Base-by-base conservation (phyloP, 192 early-diverging fungal genomes). In the Radiomyces spectabilis region DNA sequence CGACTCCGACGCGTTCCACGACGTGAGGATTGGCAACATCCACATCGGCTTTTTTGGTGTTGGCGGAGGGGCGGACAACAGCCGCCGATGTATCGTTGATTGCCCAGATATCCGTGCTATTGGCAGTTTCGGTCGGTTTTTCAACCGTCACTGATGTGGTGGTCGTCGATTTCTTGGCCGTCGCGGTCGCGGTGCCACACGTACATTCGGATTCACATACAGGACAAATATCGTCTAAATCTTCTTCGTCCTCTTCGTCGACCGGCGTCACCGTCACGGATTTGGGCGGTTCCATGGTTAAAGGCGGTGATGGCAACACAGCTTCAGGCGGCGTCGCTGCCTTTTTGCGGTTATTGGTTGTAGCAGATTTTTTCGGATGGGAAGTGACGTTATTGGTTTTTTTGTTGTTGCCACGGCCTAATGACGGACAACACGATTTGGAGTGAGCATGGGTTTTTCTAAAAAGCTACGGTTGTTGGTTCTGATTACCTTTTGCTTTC, bases 171-270 rank as follows among this genome's bases (percentile, higher is more conserved):
- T n/a, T n/a, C n/a, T n/a, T n/a, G n/a, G n/a, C n/a, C n/a, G n/a
- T n/a, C n/a, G n/a, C n/a, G n/a, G n/a, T n/a, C 34, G 16, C 41
- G 24, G 33, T 55, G 19, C 67, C 69, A 50, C 77, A 80, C 0
- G 77, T 80, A 38, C 77, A 80, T 32, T 77, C 68, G 30, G 57
- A 66, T 19, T 80, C 77, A 42, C 77, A 80, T 0, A 80, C 67
- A 9, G 75, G 74, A 42, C 77, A 80, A 18, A 80, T 66, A 42
- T 80, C 77, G 29, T 78, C 76, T 3, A 70, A 55, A 10, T 76
- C 76, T 18, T 74, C 74, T 7, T 75, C 75, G 3, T 66, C 61
- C 0, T 57, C 54, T 18, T 72, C 69, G 13, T 78, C 76, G 0
- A 55, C 63, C 19, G 32, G 45, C 13, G 29, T 45, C 32, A 24